These are phyloP conservation scores for Alternaria brassicicola DNA, from an alignment of 2,329 filamentous ascomycete genomes.

Conservation along the genomic window DNA sequence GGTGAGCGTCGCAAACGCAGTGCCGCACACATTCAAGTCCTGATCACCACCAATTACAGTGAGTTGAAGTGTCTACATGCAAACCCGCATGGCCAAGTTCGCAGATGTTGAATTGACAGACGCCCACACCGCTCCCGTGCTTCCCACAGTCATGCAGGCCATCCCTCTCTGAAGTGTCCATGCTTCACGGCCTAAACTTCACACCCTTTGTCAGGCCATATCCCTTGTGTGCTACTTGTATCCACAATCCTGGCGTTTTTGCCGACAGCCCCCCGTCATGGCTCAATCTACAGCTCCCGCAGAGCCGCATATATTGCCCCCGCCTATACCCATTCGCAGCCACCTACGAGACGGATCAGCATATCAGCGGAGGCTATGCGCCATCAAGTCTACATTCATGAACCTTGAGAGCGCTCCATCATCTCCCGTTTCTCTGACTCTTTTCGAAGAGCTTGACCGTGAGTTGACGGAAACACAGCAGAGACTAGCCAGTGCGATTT, in stretches of 20 bases:
- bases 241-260: neutral
- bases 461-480: constrained; percentile 4
- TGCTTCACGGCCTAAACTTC: constrained; percentile 1
- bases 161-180: neutral
- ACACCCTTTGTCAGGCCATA: neutral
- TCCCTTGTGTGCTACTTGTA: neutral
- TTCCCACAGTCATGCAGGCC: neutral
- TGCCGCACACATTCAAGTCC: neutral
- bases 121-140: neutral
- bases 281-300: neutral
- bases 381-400: neutral
- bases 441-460: constrained; percentile 3
- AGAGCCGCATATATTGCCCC: constrained; percentile 9
- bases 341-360: neutral
- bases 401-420: neutral
- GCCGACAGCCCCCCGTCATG: constrained; percentile 3
- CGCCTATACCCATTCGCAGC: constrained; percentile 9
- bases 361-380: neutral
- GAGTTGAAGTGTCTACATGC: neutral
- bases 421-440: neutral
- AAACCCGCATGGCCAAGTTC: neutral
- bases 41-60: neutral
- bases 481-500: neutral
- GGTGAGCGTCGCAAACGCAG: constrained; percentile 1
- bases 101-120: constrained; percentile 7